These are phyloP conservation scores for Cadophora gregata DNA, from an alignment of 2,329 filamentous ascomycete species.

Conservation along the genomic window DNA sequence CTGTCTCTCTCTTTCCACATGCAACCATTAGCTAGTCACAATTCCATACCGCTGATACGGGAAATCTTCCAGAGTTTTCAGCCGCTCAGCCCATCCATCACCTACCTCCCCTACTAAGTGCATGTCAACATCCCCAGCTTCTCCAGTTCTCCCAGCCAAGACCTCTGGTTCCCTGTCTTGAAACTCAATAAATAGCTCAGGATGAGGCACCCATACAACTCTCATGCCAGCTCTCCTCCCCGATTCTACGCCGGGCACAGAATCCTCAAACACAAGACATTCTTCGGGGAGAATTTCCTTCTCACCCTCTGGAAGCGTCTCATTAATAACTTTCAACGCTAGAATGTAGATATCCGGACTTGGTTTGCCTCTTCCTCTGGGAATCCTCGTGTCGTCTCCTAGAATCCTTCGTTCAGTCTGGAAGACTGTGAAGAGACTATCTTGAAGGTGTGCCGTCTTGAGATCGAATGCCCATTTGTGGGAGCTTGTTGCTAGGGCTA, in stretches of 20 bases:
- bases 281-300: slow-evolving; percentile 77
- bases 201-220: slow-evolving; percentile 90
- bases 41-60: slow-evolving; percentile 66
- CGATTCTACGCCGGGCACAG: slow-evolving; percentile 89
- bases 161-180: slow-evolving; percentile 79
- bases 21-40: slow-evolving; percentile 32
- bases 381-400: slow-evolving; percentile 83
- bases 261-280: slow-evolving; percentile 96
- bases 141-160: slow-evolving; percentile 74
- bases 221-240: slow-evolving; percentile 93
- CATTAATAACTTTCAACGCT: slow-evolving; percentile 85
- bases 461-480: slow-evolving; percentile 48
- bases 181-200: slow-evolving; percentile 77
- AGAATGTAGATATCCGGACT: slow-evolving; percentile 93
- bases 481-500: slow-evolving; percentile 84
- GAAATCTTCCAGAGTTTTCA: slow-evolving; percentile 57
- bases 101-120: slow-evolving; percentile 66
- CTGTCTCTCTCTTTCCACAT: not conserved
- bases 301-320: slow-evolving; percentile 66
- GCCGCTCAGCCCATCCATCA: slow-evolving; percentile 67
- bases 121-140: slow-evolving; percentile 47
- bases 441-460: slow-evolving; percentile 54
- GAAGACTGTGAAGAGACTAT: slow-evolving; percentile 67
- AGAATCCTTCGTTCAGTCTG: slow-evolving; percentile 74
- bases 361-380: slow-evolving; percentile 85